Percentiles rank a stretch among this genome's conserved stretches.
Evolutionary conservation across 1,284 basidiomycete genomes (phyloP).

Genomic region (Heterobasidion irregulare): DNA sequence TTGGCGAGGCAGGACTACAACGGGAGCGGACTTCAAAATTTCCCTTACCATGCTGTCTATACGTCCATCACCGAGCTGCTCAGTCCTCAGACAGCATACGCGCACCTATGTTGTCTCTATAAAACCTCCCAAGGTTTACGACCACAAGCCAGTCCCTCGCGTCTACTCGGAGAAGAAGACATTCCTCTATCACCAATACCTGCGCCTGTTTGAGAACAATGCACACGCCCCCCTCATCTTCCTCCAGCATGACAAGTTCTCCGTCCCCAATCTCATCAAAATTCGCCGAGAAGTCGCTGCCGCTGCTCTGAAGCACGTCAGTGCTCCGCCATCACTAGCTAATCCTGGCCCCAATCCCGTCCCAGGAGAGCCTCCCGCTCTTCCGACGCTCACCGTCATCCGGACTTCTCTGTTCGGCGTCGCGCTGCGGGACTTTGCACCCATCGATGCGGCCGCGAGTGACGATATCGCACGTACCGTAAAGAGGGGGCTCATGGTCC

Average conservation of each 20-base stretch:
- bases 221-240: constrained; percentile 53
- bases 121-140: constrained; percentile 39
- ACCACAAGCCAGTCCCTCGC: constrained; percentile 46
- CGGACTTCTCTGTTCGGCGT: constrained; percentile 68
- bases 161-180: constrained; percentile 66
- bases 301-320: constrained; percentile 37
- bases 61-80: constrained; percentile 5
- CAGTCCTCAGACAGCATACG: constrained; percentile 7
- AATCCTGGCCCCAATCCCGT: constrained; percentile 27
- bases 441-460: constrained; percentile 39
- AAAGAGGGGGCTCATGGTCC: constrained; percentile 54
- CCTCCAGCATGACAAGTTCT: constrained; percentile 65
- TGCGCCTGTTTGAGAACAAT: constrained; percentile 48
- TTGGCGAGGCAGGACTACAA: too few relatives aligned
- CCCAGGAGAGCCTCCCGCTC: constrained; percentile 15
- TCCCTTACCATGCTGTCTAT: constrained; percentile 7
- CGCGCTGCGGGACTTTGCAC: constrained; percentile 50
- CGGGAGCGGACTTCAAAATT: constrained; percentile 6
- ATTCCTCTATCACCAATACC: constrained; percentile 70
- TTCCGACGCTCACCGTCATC: constrained; percentile 54
- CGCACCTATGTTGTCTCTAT: constrained; percentile 46
- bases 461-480: constrained; percentile 45
- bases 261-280: constrained; percentile 50
- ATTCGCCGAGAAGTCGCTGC: constrained; percentile 56
- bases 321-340: constrained; percentile 31